A percentile compares a stretch with the other conserved stretches of the same genome.
Evolutionary conservation across 225 moss, liverwort and hornwort genomes (phyloP).

Genomic region (Anthoceros angustus): DNA sequence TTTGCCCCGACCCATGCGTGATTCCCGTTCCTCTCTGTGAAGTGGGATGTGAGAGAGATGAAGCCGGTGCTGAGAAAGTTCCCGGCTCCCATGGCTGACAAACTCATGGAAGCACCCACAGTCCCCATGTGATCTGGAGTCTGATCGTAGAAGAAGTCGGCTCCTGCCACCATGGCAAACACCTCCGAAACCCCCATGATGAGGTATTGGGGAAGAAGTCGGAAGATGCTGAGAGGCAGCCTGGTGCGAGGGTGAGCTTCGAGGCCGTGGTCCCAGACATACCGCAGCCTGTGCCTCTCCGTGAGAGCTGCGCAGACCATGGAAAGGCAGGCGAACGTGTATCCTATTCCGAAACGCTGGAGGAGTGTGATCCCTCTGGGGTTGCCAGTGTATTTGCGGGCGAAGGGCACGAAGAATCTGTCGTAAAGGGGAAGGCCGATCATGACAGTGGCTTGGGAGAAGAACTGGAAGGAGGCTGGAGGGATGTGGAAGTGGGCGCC

Average conservation of each 20-base stretch:
- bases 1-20: not conserved
- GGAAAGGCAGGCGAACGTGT: not conserved
- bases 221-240: not conserved
- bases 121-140: not conserved
- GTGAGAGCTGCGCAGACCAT: not conserved
- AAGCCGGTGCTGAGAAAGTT: constrained; percentile 5
- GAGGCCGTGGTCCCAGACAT: not conserved
- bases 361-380: not conserved
- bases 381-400: constrained; percentile 2
- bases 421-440: not conserved
- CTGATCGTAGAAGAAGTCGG: not conserved
- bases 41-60: not conserved
- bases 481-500: constrained; percentile 6
- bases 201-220: not conserved
- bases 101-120: not conserved
- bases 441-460: not conserved
- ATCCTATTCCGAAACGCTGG: not conserved
- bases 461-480: constrained; percentile 1
- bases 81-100: not conserved
- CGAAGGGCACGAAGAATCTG: not conserved
- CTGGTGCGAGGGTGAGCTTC: not conserved
- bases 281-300: not conserved
- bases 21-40: not conserved
- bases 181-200: not conserved
- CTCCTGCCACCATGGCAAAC: not conserved